phyloP scores from a whole-genome alignment of 1,284 basidiomycete species.

The Psilocybe mexicana region DNA sequence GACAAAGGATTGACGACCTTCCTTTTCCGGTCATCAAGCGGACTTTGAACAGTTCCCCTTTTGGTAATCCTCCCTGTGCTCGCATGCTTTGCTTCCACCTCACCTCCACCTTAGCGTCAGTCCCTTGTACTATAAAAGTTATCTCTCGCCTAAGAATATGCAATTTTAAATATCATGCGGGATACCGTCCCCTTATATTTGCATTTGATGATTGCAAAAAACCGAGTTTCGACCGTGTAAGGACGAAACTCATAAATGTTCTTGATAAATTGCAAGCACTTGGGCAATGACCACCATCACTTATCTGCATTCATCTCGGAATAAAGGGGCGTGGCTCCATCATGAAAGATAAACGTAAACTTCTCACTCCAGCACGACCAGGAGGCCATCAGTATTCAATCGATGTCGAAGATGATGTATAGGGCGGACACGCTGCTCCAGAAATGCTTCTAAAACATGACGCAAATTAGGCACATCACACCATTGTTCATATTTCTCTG shows the following conservation, averaged over 20 bases:
- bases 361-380: no score
- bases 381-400: no score
- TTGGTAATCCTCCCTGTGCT: not conserved
- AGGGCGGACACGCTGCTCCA: no score
- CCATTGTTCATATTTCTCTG: not conserved
- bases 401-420: no score
- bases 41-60: constrained; percentile 21
- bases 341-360: no score
- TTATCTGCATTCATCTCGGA: no score
- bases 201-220: not conserved
- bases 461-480: not conserved
- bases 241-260: no score
- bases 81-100: not conserved
- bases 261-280: no score
- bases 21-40: constrained; percentile 20
- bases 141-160: not conserved
- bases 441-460: not conserved
- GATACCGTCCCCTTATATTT: not conserved
- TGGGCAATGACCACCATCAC: no score
- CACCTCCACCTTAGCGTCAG: not conserved
- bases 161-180: not conserved
- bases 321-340: no score
- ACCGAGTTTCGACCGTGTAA: no score
- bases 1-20: constrained; percentile 18
- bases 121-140: constrained; percentile 1